Percentiles rank a stretch among this genome's conserved stretches.
These are phyloP conservation scores for Curvularia sp. DNA, from an alignment of 2,329 filamentous ascomycete genomes.

Conservation along the genomic window DNA sequence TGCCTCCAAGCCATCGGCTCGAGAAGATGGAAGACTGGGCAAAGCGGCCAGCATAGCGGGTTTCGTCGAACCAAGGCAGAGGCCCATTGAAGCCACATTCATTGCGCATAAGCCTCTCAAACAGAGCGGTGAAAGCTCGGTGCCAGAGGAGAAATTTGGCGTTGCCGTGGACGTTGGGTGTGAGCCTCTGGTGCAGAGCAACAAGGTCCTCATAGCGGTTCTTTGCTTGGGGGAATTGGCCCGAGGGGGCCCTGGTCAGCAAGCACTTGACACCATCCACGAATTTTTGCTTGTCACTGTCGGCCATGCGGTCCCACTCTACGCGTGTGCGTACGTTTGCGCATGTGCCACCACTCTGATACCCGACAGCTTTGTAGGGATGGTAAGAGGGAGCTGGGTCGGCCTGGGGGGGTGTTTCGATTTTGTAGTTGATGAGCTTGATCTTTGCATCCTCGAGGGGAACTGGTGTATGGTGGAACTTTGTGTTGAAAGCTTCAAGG, in stretches of 20 bases:
- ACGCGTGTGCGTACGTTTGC: constrained; percentile 37
- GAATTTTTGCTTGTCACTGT: constrained; percentile 35
- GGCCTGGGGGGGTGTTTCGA: not conserved
- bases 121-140: constrained; percentile 51
- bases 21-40: constrained; percentile 42
- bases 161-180: constrained; percentile 44
- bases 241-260: constrained; percentile 30
- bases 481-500: constrained; percentile 13
- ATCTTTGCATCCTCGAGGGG: constrained; percentile 19
- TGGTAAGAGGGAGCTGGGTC: not conserved
- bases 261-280: constrained; percentile 42
- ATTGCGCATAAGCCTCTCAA: constrained; percentile 51
- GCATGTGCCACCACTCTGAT: constrained; percentile 28
- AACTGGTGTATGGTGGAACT: constrained; percentile 13
- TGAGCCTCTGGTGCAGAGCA: constrained; percentile 44
- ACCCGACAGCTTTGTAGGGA: not conserved
- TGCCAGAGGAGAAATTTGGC: constrained; percentile 54
- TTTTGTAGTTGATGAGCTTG: constrained; percentile 4
- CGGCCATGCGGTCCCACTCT: constrained; percentile 42
- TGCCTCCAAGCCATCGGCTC: constrained; percentile 34
- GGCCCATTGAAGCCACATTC: constrained; percentile 53
- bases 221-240: constrained; percentile 33
- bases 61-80: constrained; percentile 51
- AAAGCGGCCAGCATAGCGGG: constrained; percentile 41
- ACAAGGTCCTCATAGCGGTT: constrained; percentile 47